phyloP scores from a whole-genome alignment of 768 basidiomycete species.

The Boletus sp. region DNA sequence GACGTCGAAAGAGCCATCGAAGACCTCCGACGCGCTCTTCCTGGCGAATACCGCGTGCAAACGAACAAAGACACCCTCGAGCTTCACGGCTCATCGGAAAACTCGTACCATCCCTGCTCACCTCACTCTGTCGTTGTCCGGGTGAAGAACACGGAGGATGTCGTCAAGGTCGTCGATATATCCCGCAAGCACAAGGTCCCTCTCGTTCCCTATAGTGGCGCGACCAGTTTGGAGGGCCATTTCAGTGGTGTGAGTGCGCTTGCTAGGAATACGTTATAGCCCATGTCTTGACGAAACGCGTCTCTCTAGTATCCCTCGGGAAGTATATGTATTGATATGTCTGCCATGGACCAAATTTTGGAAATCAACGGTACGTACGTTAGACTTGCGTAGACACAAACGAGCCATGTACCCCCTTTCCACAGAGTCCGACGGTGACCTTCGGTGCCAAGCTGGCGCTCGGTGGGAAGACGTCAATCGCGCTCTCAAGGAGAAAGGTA shows the following conservation, averaged over 20 bases:
- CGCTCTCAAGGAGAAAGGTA: constrained; percentile 60
- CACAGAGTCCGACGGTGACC: constrained; percentile 66
- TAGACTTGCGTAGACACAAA: constrained; percentile 1
- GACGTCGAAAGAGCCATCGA: constrained; percentile 51
- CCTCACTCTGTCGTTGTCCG: constrained; percentile 58
- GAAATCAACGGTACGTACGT: constrained; percentile 47
- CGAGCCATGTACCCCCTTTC: neutral
- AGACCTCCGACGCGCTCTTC: constrained; percentile 47
- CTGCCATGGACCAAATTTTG: constrained; percentile 63
- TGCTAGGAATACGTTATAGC: neutral
- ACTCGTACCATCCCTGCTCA: constrained; percentile 62
- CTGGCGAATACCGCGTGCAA: constrained; percentile 44
- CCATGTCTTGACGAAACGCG: neutral
- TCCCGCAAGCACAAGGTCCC: constrained; percentile 73
- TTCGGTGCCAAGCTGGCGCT: constrained; percentile 72
- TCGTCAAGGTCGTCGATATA: constrained; percentile 74
- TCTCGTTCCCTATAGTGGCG: constrained; percentile 78
- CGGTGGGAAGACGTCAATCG: constrained; percentile 79
- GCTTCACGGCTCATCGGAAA: constrained; percentile 62
- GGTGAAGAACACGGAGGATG: constrained; percentile 71
- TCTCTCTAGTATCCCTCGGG: constrained; percentile 40
- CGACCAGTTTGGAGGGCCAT: constrained; percentile 86
- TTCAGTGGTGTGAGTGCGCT: constrained; percentile 59
- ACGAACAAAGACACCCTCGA: constrained; percentile 50
- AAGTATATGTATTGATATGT: constrained; percentile 65